Conservation (phyloP, 2,329 filamentous ascomycete species). For the Rosellinia necatrix region DNA sequence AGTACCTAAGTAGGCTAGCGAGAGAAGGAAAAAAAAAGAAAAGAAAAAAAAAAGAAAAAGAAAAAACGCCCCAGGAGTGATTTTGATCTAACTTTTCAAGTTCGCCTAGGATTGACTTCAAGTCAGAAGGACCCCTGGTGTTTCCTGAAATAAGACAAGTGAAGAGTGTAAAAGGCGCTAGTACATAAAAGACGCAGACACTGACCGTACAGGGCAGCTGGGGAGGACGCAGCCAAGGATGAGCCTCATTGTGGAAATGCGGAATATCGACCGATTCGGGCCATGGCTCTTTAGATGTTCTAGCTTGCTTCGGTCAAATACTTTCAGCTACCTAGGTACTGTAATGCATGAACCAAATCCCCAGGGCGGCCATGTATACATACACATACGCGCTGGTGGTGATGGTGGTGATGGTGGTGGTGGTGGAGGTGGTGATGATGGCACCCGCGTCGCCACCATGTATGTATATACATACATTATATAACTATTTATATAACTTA, state of each 20-base stretch:
- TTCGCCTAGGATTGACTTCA: neutral
- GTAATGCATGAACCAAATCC: neutral
- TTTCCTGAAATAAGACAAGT: slow-evolving; percentile 5
- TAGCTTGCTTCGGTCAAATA: slow-evolving; percentile 10
- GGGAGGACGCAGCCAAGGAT: slow-evolving; percentile 17
- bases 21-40: neutral
- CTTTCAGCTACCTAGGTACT: slow-evolving; percentile 19
- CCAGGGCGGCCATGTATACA: neutral
- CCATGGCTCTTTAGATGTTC: slow-evolving; percentile 8
- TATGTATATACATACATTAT: too few species aligned
- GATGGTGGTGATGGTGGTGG: too few species aligned
- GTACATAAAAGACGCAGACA: slow-evolving; percentile 19
- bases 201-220: slow-evolving; percentile 4
- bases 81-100: neutral
- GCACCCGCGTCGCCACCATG: too few species aligned
- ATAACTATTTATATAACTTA: too few species aligned
- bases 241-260: slow-evolving; percentile 19
- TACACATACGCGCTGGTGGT: neutral
- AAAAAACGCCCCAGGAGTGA: too few species aligned
- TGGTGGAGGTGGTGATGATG: too few species aligned
- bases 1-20: too few species aligned
- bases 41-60: too few species aligned
- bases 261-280: slow-evolving; percentile 12
- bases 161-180: slow-evolving; percentile 2
- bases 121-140: neutral